Evolutionary conservation across 2,329 filamentous ascomycete genomes (phyloP).

Genomic region (Teratosphaeria zuluensis): DNA sequence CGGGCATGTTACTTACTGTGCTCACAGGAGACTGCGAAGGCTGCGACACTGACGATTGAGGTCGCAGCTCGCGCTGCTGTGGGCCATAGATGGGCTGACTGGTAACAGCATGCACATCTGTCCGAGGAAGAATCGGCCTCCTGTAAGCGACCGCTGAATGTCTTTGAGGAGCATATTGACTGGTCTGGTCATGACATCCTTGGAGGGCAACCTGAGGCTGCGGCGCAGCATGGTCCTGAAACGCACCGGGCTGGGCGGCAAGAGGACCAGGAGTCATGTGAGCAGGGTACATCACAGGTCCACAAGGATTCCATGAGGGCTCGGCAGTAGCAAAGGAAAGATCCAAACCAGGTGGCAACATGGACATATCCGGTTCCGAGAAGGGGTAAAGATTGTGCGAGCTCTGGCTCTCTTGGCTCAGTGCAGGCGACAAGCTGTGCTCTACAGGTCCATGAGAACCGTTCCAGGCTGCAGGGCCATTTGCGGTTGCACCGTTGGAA

Average conservation of each 20-base stretch:
- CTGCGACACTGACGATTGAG: conserved; percentile 6
- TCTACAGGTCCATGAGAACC: conserved; percentile 21
- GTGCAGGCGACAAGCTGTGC: conserved; percentile 24
- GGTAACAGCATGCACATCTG: conserved; percentile 5
- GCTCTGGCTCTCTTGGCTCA: conserved; percentile 27
- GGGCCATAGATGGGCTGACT: conserved; percentile 6
- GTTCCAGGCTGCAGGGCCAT: not conserved
- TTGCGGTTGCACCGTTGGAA: not conserved
- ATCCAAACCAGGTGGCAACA: conserved; percentile 21
- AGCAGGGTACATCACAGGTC: conserved; percentile 7
- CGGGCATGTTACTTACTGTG: conserved; percentile 9
- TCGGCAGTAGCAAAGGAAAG: conserved; percentile 17
- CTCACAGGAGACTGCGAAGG: conserved; percentile 3
- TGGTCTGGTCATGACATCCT: conserved; percentile 1
- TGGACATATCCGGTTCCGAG: conserved; percentile 18
- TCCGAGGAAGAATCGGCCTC: conserved; percentile 17
- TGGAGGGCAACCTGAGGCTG: conserved; percentile 7
- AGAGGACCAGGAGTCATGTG: not conserved
- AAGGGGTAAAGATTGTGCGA: conserved; percentile 20
- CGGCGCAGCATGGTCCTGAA: conserved; percentile 4
- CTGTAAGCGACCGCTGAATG: conserved; percentile 3
- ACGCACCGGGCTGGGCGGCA: not conserved
- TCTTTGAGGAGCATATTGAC: not conserved
- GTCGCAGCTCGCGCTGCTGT: conserved; percentile 3
- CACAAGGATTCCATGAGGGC: conserved; percentile 12